A percentile compares a stretch with the other conserved stretches of the same genome.
These are phyloP conservation scores for Mycosarcoma maydis DNA, from an alignment of 1,284 basidiomycete species.

Conservation along the genomic window DNA sequence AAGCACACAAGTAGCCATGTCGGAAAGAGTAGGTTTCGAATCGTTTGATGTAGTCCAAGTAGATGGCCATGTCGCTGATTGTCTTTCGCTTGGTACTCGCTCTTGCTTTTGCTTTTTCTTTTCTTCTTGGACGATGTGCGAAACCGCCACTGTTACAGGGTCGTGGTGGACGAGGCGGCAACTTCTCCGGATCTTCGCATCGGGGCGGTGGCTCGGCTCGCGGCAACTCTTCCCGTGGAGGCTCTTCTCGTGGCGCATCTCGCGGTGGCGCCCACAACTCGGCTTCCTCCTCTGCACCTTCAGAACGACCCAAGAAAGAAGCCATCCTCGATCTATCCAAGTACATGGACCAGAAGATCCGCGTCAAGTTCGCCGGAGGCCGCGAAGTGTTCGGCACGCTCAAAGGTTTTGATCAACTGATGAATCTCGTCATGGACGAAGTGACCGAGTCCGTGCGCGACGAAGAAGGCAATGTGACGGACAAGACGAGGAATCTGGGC, in stretches of 20 bases:
- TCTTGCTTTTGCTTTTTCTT: background rate
- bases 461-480: conserved; percentile 52
- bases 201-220: conserved; percentile 23
- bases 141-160: conserved; percentile 1
- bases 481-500: conserved; percentile 57
- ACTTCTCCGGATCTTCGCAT: conserved; percentile 11
- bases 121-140: background rate
- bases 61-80: too few species aligned
- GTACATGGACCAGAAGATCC: conserved; percentile 88
- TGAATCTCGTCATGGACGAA: conserved; percentile 93
- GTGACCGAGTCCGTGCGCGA: conserved; percentile 77
- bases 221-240: conserved; percentile 1
- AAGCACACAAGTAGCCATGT: too few species aligned
- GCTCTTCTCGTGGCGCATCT: background rate
- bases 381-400: conserved; percentile 90
- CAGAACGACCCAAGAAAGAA: conserved; percentile 89
- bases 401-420: conserved; percentile 95
- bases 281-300: conserved; percentile 19
- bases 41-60: too few species aligned
- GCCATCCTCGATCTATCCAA: conserved; percentile 94
- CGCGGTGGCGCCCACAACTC: conserved; percentile 12
- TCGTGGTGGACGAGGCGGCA: conserved; percentile 20
- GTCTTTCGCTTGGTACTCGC: too few species aligned
- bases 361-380: conserved; percentile 96
- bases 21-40: conserved; percentile 29